Evolutionary conservation across 768 basidiomycete species (phyloP).

Genomic region (Mycena polygramma): DNA sequence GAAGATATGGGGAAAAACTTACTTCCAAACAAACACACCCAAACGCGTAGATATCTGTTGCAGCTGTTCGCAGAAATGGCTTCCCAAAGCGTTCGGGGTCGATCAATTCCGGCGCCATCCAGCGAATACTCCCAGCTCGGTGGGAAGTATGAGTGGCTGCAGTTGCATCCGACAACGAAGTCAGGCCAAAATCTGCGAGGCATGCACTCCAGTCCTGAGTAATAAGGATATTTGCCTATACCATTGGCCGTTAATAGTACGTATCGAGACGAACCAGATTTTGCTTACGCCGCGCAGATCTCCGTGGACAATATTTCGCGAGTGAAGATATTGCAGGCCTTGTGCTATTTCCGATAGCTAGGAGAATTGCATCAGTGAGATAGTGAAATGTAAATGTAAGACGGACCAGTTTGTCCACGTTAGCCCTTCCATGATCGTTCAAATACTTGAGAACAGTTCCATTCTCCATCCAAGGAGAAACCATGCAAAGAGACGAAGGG

Average conservation of each 20-base stretch:
- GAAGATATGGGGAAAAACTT: no score
- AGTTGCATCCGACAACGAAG: constrained; percentile 47
- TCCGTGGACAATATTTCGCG: constrained; percentile 39
- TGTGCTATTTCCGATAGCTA: constrained; percentile 40
- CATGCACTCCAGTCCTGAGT: constrained; percentile 48
- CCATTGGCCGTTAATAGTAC: background rate
- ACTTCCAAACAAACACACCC: constrained; percentile 51
- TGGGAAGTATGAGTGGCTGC: constrained; percentile 38
- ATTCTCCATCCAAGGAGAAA: constrained; percentile 48
- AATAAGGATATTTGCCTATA: constrained; percentile 50
- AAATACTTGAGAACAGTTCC: constrained; percentile 43
- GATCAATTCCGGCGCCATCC: constrained; percentile 48
- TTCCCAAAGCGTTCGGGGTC: constrained; percentile 45
- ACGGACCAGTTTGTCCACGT: constrained; percentile 39
- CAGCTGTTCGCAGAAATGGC: constrained; percentile 41
- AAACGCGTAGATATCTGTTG: constrained; percentile 51
- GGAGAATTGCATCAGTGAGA: background rate
- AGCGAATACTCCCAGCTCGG: constrained; percentile 39
- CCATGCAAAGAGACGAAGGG: constrained; percentile 43
- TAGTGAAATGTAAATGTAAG: background rate
- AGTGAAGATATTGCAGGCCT: constrained; percentile 43
- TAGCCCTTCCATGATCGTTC: constrained; percentile 33
- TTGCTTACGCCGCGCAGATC: constrained; percentile 38
- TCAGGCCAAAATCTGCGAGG: constrained; percentile 52
- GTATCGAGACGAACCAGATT: background rate